Conservation (phyloP, 163 green algal genomes). For the Chlamydomonas reinhardtii region DNA sequence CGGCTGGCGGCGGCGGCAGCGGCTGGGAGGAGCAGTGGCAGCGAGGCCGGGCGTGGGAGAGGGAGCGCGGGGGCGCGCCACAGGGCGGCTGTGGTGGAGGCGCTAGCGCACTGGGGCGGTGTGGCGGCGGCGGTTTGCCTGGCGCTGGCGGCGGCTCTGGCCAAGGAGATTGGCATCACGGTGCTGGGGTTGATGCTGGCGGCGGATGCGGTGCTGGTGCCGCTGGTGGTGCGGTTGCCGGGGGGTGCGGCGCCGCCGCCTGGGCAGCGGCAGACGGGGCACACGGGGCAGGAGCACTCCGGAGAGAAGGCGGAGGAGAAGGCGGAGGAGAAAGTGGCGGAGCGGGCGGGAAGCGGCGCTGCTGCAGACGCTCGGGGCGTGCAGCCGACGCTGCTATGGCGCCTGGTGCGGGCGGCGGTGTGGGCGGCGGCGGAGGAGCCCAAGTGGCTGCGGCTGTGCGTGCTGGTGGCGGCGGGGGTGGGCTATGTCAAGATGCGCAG, state of each 20-base stretch:
- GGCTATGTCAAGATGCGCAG: conserved; percentile 64
- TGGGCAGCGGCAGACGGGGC: too few relatives aligned
- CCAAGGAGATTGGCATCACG: conserved; percentile 90
- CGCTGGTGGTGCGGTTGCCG: conserved; percentile 1
- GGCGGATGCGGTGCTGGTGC: conserved; percentile 71
- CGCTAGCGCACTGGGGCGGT: conserved; percentile 58
- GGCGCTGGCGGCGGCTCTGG: conserved; percentile 64
- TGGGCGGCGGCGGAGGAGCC: conserved; percentile 20
- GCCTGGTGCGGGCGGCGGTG: not conserved
- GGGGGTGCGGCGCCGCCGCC: not conserved
- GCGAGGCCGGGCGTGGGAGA: not conserved
- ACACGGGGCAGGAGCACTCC: too few relatives aligned
- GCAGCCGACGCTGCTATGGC: too few relatives aligned
- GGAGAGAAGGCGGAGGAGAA: not conserved
- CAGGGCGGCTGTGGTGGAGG: not conserved
- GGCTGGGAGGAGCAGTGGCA: not conserved
- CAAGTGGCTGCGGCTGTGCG: conserved; percentile 52
- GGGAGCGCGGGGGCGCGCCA: not conserved
- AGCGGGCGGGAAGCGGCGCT: not conserved
- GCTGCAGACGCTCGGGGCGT: not conserved
- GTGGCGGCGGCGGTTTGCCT: conserved; percentile 54
- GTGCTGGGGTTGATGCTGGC: conserved; percentile 72
- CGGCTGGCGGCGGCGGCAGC: not conserved
- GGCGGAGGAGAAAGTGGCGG: not conserved
- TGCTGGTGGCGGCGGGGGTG: conserved; percentile 28